Evolutionary conservation across 2,329 filamentous ascomycete species (phyloP), one percentile per base, ranked within the genome.

Genomic region (Malbranchea cinnamomea): DNA sequence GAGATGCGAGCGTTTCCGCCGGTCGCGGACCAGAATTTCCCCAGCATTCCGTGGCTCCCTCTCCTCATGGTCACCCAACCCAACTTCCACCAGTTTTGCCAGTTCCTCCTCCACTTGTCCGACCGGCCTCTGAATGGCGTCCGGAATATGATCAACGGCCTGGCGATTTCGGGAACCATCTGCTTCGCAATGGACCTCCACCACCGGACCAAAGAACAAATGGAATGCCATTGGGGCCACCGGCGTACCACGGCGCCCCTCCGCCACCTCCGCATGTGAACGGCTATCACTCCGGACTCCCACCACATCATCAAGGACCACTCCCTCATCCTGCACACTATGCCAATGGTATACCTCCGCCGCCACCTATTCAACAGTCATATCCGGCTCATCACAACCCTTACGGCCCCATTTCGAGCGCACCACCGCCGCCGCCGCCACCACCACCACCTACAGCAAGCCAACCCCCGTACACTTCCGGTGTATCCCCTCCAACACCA

Each of bases 181-280:
- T 42, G 28, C 24, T 52, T 25, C 51, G 51, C 28, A 54, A 54
- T 28, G 51, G 52, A 5, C 32, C 40, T 3, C 32, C 38, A 1
- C 34, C 38, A 31, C 40, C 23, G 37, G 37, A 46, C 39, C 29
- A 36, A 44, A 21, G 39, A 39, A 15, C 39, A 45, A 9, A 38
- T 45, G 26, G 26, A 10, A 40, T 50, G 15, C 47, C 44, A 5
- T 43, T 44, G 4, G 42, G 43, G 17, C 40, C 36, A 16, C 53
- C 53, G 26, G 48, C 53, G 4, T 41, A 28, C 43, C 55, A 28
- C 56, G 59, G 36, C 50, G 56, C 18, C 55, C 59, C 63, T 32
- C 62, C 64, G 12, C 57, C 59, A 9, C 52, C 63, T 12, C 61
- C 63, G 19, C 63, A 64, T 21, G 57, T 67, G 26, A 73, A 70